Evolutionary conservation across 495 filamentous ascomycete genomes (phyloP), one percentile per base, ranked within the genome.

Genomic region (Ascobolus immersus): DNA sequence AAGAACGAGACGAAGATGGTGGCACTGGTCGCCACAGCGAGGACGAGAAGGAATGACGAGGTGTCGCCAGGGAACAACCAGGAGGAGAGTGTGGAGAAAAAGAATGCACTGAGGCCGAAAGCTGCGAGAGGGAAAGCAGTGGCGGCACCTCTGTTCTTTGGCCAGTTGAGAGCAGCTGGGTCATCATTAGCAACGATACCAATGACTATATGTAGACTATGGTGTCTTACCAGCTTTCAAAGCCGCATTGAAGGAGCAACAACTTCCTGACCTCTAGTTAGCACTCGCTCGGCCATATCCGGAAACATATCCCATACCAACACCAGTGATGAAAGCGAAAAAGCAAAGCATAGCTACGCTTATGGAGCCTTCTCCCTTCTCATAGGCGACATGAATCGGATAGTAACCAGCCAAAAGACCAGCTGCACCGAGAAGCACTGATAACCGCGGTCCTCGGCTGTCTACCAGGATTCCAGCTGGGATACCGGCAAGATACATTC

Each of bases 41-140:
- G 59, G 12, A 93, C 50, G 23, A 82, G 58, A 26, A 96, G 63
- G 44, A 92, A 82, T 21, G 61, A 60, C 28, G 69, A 66, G 6
- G 77, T 89, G 41, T 84, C 68, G 30, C 77, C 77, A 17, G 82
- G 78, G 54, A 92, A 90, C 32, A 79, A 59, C 29, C 84, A 43
- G 21, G 64, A 62, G 3, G 81, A 77, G 15, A 81, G 53, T 13
- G 67, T 59, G 12, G 86, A 75, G 58, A 91, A 96, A 62, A 94
- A 90, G 50, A 94, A 80, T 30, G 86, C 86, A 54, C 84, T 92
- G 20, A 96, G 59, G 17, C 86, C 86, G 51, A 94, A 93, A 4
- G 77, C 80, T 26, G 84, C 71, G 28, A 96, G 55, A 5, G 86
- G 84, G 47, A 94, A 78, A 2, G 79, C 81, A 5, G 86, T 94